Conservation (phyloP, 2,329 filamentous ascomycete species). For the Beauveria sp. region DNA sequence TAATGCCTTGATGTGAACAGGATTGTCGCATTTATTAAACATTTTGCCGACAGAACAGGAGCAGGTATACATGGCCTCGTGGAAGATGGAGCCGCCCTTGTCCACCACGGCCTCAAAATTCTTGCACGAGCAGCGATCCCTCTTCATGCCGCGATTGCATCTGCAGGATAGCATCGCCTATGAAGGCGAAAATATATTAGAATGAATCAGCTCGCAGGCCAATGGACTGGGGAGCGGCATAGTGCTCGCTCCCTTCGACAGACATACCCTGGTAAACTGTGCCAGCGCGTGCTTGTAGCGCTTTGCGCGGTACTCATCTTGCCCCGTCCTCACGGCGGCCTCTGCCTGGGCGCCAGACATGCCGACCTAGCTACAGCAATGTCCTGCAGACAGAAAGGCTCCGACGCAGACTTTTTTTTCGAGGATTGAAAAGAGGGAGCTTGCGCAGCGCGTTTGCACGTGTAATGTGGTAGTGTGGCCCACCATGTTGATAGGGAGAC, state of each 20-base stretch:
- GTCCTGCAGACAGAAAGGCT: not conserved
- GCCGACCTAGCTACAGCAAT: not conserved
- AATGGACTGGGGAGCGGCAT: not conserved
- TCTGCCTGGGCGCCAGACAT: constrained; percentile 14
- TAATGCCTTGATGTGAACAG: constrained; percentile 30
- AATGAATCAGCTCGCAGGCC: not conserved
- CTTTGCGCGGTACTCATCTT: constrained; percentile 24
- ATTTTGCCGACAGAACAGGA: constrained; percentile 27
- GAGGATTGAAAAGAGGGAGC: not conserved
- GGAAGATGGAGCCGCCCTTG: constrained; percentile 29
- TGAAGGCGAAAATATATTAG: not conserved
- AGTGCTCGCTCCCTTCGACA: not conserved
- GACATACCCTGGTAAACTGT: constrained; percentile 28
- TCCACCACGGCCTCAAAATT: constrained; percentile 27
- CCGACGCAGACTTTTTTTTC: not conserved
- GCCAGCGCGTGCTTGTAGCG: constrained; percentile 28
- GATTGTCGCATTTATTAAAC: constrained; percentile 32
- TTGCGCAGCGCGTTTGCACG: constrained; percentile 5
- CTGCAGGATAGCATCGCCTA: constrained; percentile 30
- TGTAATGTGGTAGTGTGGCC: not conserved
- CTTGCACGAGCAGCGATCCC: constrained; percentile 32
- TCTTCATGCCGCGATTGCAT: constrained; percentile 25
- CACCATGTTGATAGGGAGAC: not conserved
- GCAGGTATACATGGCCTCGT: constrained; percentile 34
- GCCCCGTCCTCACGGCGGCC: constrained; percentile 24